Evolutionary conservation across 257 asterid species (phyloP), one percentile per base, ranked within the genome.

Genomic region (Gynochthodes officinalis): DNA sequence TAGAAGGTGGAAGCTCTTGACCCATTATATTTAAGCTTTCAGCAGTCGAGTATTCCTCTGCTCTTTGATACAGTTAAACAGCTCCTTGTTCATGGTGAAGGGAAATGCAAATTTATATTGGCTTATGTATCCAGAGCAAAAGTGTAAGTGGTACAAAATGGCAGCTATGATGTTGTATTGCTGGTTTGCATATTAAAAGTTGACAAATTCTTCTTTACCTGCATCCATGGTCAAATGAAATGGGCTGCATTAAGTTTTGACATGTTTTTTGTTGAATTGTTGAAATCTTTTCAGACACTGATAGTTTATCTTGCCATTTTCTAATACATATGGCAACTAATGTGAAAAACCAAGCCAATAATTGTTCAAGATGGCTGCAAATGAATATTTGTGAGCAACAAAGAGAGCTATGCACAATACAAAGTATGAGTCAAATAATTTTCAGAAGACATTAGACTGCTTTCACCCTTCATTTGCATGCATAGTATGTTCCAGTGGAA

Each of bases 111-210:
- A 69, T 94, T 89, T 76, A 85, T 88, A 67, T 77, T 94, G 85
- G 96, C 89, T 73, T 94, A 94, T 58, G 88, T 94, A 55, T 94
- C 99, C 63, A 80, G 99, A 77, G 74, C 92, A 46, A 94, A 88
- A 91, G 85, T 83, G 97, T 93, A 85, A 85, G 96, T 77, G 49
- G 70, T 62, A 42, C 39, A 46, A 32, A 28, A 48, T 64, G 30
- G 27, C 37, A 37, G 43, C 57, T 64, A 23, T n/a, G 23, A 59
- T 44, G n/a, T 13, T 15, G 30, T 37, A 21, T 7, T 37, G 68
- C 7, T 37, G 25, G 4, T 32, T 35, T 2, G 18, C 43, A 37
- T 30, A 3, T 16, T 63, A 63, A 62, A 19, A 35, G 68, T 39
- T 18, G 9, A 19, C 67, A 14, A 9, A 18, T 61, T 35, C 19